Evolutionary conservation across 1,139 yeast species (phyloP).

Genomic region (Blastobotrys apis): DNA sequence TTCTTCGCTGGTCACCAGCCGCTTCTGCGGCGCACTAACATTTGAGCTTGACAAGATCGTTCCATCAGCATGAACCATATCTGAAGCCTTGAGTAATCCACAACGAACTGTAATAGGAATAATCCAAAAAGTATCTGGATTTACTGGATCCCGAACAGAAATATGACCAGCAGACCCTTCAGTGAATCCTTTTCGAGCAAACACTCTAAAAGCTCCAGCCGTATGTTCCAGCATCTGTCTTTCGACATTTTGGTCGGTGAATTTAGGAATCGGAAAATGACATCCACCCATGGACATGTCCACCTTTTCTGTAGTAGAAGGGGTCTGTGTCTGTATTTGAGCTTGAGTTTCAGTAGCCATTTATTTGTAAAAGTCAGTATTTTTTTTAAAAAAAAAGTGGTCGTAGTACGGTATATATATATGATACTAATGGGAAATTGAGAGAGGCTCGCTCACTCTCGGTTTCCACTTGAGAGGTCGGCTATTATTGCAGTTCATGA

Average conservation of each 20-base stretch:
- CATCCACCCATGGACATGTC: slow-evolving; percentile 24
- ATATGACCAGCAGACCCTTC: slow-evolving; percentile 83
- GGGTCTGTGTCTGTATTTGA: too few relatives aligned
- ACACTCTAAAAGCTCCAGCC: slow-evolving; percentile 79
- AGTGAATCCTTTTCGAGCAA: slow-evolving; percentile 65
- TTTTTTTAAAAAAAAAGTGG: neutral
- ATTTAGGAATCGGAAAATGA: slow-evolving; percentile 43
- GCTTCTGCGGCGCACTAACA: slow-evolving; percentile 50
- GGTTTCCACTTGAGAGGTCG: neutral
- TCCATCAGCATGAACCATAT: slow-evolving; percentile 78
- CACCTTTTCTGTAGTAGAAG: too few relatives aligned
- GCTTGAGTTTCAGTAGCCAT: slow-evolving; percentile 3
- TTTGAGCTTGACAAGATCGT: slow-evolving; percentile 62
- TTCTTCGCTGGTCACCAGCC: slow-evolving; percentile 38
- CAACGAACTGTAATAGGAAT: slow-evolving; percentile 74
- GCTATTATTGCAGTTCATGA: too few relatives aligned
- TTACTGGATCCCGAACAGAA: slow-evolving; percentile 72
- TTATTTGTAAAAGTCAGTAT: neutral
- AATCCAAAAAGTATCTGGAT: slow-evolving; percentile 71
- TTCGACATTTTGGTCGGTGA: slow-evolving; percentile 48
- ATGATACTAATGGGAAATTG: neutral
- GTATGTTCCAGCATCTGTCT: slow-evolving; percentile 61
- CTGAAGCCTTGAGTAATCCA: slow-evolving; percentile 62
- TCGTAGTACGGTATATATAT: neutral
- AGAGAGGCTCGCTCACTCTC: slow-evolving; percentile 3